Evolutionary conservation across 805 yeast genomes (phyloP), one percentile per base, ranked within the genome.

Genomic region (Cyberlindnera xylosilytica): DNA sequence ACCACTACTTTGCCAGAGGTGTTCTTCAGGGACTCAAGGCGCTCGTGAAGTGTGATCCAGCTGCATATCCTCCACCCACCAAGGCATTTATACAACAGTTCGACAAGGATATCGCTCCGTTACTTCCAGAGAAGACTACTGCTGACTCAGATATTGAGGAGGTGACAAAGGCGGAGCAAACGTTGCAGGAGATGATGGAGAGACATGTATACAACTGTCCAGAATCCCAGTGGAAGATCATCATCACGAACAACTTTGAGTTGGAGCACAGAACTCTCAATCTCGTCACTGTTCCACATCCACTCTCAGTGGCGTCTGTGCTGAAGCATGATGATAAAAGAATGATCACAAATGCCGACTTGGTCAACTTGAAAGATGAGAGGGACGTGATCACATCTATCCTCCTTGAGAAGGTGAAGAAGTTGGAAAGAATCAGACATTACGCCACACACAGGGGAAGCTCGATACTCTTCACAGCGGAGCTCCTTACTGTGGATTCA

Each of bases 281-380:
- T n/a, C 18, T 53, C 7, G 39, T 53, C 10, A 13, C 47, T 1
- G 13, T 51, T 1, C 57, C 57, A 30, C 57, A 53, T 36, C 55
- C 57, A 9, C 20, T 47, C 1, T 51, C 54, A 1, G 33, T 41
- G 1, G 22, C 47, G 4, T 34, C 49, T 2, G 48, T 50, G 1
- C 30, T 53, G 17, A 33, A 44, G n/a, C 37, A 44, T 29, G 42
- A 46, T 17, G 47, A 44, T 23, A 44, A 44, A 15, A 24, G 10
- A 2, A 44, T 42, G 31, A 20, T 48, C 17, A 42, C 46, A 9
- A 39, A 34, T 28, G 38, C 26, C 10, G 46, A 46, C 19, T 17
- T 40, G 3, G 41, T 30, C 11, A 24, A 23, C 7, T 20, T 41
- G n/a, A 26, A 12, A 12, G 33, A 38, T 10, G 36, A 34, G 13